Conservation (phyloP, 2,329 filamentous ascomycete species). For the Scleromitrula shiraiana region DNA sequence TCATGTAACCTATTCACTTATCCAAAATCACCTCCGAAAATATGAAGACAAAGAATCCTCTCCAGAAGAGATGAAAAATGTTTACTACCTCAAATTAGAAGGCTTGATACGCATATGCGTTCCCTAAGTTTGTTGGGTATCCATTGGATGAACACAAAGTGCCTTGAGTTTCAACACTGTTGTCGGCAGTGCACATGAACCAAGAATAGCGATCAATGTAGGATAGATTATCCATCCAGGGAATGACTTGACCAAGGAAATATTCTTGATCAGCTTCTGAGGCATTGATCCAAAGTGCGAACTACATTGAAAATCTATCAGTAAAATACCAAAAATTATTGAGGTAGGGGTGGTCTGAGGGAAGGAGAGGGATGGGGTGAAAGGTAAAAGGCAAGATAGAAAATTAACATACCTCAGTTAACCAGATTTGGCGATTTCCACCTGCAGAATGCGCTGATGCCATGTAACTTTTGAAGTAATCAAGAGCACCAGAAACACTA, state of each 20-base stretch:
- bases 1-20: too few relatives aligned
- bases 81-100: neutral
- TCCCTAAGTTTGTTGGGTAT: neutral
- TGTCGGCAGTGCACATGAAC: constrained; percentile 6
- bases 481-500: constrained; percentile 32
- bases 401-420: constrained; percentile 6
- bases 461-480: constrained; percentile 22
- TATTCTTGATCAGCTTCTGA: constrained; percentile 25
- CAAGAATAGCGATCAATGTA: constrained; percentile 8
- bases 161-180: neutral
- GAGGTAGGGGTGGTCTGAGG: neutral
- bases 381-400: too few relatives aligned
- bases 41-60: too few relatives aligned
- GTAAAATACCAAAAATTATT: neutral
- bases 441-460: neutral
- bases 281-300: neutral
- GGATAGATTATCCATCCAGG: constrained; percentile 34
- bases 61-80: too few relatives aligned
- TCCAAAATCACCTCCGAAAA: too few relatives aligned
- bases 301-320: neutral
- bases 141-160: neutral
- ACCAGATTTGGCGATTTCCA: neutral
- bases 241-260: constrained; percentile 35
- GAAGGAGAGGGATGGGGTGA: too few relatives aligned
- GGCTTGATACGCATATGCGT: neutral